Conservation (phyloP, 345 rosid genomes). For the Salix udensis region DNA sequence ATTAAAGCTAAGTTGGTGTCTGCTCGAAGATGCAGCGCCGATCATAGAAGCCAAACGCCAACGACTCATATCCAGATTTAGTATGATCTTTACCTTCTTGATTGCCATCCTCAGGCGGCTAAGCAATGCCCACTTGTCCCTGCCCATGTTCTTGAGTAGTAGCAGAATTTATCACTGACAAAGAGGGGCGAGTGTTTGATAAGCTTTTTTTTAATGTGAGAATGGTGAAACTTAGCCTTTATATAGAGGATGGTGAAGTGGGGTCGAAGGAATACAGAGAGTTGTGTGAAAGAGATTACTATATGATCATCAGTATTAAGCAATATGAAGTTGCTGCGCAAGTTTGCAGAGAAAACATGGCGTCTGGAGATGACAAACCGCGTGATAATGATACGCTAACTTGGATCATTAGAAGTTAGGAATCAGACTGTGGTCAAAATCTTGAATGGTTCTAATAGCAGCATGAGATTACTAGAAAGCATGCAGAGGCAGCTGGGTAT, state of each 20-base stretch:
- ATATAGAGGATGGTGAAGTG: neutral
- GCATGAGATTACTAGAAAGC: neutral
- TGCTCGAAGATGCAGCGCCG: conserved; percentile 28
- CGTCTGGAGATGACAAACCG: neutral
- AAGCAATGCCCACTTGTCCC: conserved; percentile 35
- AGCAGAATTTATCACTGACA: too few relatives aligned
- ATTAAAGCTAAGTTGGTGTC: conserved; percentile 49
- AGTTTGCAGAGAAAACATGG: neutral
- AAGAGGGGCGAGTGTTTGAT: too few relatives aligned
- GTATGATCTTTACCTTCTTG: conserved; percentile 58
- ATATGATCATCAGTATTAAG: neutral
- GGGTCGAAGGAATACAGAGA: neutral
- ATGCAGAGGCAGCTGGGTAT: neutral
- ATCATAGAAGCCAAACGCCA: conserved; percentile 53
- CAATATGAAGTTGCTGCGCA: neutral
- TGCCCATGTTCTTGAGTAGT: neutral
- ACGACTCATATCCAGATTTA: conserved; percentile 39
- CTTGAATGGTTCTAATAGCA: neutral
- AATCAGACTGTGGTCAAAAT: neutral
- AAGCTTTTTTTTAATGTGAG: too few relatives aligned
- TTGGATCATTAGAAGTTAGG: neutral
- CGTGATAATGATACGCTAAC: neutral
- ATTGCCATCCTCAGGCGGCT: conserved; percentile 60
- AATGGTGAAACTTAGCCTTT: neutral
- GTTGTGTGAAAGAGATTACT: neutral